Evolutionary conservation across 108 stramenopile species (phyloP), one percentile per base, ranked within the genome.

Genomic region (Phaeodactylum tricornutum): DNA sequence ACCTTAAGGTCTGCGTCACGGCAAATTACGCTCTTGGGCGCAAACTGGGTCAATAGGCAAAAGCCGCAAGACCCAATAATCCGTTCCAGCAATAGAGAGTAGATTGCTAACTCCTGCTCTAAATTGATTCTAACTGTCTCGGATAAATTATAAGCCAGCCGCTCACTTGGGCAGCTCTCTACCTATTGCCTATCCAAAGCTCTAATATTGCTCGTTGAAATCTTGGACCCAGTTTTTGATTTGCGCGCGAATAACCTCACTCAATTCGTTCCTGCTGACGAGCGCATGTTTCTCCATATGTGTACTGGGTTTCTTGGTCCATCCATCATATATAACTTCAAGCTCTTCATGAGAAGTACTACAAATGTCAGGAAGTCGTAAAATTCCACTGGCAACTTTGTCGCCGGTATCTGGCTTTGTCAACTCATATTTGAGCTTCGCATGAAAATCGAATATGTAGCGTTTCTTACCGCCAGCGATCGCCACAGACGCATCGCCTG

Each of bases 401-500:
- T 64, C 64, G 19, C 62, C 72, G 12, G 16, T 51, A 33, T 62
- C 72, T 9, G 50, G 57, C 37, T 80, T 53, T 15, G 43, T 31
- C 16, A 95, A 71, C 42, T 87, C 74, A 49, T 68, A 95, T 11
- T 79, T 56, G 29, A 87, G 40, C 24, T 57, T 55, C 31, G 64
- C 53, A 55, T 78, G 64, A 47, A 80, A 93, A 52, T 97, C 94
- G 51, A 94, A 97, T 46, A 97, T 77, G 64, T 88, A 93, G 23
- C 92, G 72, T 57, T 88, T 92, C 68, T 93, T 94, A 5, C 93
- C 96, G 28, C 91, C 77, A 7, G 81, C 71, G 38, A 90, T 66
- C n/a, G 86, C 89, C 19, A 94, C 82, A 24, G 85, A 84, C 2
- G 92, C 96, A 61, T 97, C 94, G 9, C 96, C 95, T n/a, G 69